Base-by-base conservation (phyloP, 495 filamentous ascomycete species). In the Hypoxylon fragiforme region DNA sequence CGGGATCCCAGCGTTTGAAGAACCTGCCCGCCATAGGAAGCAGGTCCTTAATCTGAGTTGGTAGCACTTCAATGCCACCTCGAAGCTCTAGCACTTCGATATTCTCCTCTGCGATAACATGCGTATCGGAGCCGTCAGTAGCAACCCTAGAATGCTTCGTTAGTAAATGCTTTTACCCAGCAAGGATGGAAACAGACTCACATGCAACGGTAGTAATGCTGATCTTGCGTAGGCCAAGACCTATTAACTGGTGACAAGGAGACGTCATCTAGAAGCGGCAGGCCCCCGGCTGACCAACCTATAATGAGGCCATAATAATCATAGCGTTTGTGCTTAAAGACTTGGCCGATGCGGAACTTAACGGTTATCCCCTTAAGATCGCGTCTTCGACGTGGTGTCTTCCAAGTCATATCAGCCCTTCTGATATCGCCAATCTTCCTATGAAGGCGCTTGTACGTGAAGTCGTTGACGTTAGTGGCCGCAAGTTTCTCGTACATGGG, bases 21-120 rank as follows among this genome's bases (percentile, higher is more conserved):
- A 88, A 86, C 62, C 85, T 87, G 8, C 94, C 94, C 2, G 91
- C 91, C 54, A 92, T 74, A 41, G 73, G 73, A 55, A 86, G 77
- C 43, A 96, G 71, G 3, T 75, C 73, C 8, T 70, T 60, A 46
- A 68, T 65, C 49, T 68, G 62, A 5, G 62, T 26, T 0, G 65
- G 65, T 0, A 68, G 43, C 16, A 58, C 65, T 0, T 83, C 58
- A 54, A 75, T 32, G 57, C 69, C 44, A 6, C 57, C 64, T 28
- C 72, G 72, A 32, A 81, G 72, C 1, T 73, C 66, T 34, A 90
- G 71, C 16, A 85, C 76, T 46, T 83, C 77, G 41, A 96, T 87
- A 59, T 94, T 97, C 58, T 96, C 90, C 71, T 96, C 88, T 4
- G 90, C 88, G 5, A 97, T 88, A 84, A 66, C 90, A 77, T 60